Evolutionary conservation across 345 rosid species (phyloP).

Genomic region (Barbarea vulgaris): DNA sequence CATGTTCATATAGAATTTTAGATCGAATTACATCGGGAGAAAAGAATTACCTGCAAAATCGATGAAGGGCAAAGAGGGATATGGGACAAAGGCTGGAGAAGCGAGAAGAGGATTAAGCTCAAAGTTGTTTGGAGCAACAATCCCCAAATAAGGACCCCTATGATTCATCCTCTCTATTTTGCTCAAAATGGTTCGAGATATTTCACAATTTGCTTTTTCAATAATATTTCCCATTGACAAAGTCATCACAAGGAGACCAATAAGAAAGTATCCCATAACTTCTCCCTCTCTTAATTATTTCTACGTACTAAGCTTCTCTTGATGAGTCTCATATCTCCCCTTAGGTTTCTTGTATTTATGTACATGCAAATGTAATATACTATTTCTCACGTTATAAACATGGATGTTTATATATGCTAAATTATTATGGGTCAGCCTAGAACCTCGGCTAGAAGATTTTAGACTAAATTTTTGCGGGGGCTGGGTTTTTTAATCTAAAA

Average conservation of each 20-base stretch:
- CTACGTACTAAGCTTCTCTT: neutral
- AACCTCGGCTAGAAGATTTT: neutral
- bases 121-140: constrained; percentile 69
- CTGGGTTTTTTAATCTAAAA: neutral
- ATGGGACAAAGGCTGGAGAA: constrained; percentile 52
- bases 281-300: constrained; percentile 15
- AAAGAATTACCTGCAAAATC: constrained; percentile 55
- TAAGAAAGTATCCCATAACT: constrained; percentile 30
- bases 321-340: constrained; percentile 12
- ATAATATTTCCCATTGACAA: constrained; percentile 28
- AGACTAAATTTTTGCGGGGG: neutral
- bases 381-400: neutral
- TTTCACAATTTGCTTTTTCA: constrained; percentile 40
- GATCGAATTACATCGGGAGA: neutral
- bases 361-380: neutral
- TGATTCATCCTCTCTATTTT: constrained; percentile 45
- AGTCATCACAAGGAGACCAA: constrained; percentile 28
- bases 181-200: constrained; percentile 27
- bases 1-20: neutral
- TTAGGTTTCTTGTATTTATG: constrained; percentile 11
- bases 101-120: constrained; percentile 82
- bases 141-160: constrained; percentile 64
- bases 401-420: constrained; percentile 9
- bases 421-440: neutral
- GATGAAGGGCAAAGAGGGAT: constrained; percentile 45